Evolutionary conservation across 805 yeast species (phyloP).

Genomic region (Candida krabiensis): DNA sequence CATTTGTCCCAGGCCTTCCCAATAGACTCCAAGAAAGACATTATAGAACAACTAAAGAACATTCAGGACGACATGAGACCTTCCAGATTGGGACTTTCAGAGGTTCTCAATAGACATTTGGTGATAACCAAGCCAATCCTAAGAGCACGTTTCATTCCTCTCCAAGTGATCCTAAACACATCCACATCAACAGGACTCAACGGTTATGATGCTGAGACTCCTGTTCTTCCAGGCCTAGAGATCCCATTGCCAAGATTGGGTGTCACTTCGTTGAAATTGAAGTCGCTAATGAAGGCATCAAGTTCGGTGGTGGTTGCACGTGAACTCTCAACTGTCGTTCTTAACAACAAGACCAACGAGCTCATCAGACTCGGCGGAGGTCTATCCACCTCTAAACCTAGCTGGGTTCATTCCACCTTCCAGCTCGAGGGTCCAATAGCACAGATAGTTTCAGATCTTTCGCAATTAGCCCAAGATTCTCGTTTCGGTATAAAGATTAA

Average conservation of each 20-base stretch:
- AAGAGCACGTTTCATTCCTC: conserved; percentile 71
- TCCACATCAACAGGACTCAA: conserved; percentile 66
- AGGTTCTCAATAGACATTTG: conserved; percentile 76
- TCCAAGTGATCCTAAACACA: conserved; percentile 59
- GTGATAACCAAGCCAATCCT: conserved; percentile 73
- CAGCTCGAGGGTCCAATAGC: conserved; percentile 52
- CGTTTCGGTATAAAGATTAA: conserved; percentile 68
- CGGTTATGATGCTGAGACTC: conserved; percentile 67
- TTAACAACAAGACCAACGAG: conserved; percentile 50
- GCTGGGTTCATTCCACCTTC: conserved; percentile 84
- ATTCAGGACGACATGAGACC: conserved; percentile 57
- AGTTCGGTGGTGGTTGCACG: conserved; percentile 65
- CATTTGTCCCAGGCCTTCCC: conserved; percentile 69
- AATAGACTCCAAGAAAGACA: conserved; percentile 40
- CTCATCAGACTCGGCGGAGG: conserved; percentile 84
- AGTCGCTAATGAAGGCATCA: conserved; percentile 57
- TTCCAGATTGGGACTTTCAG: conserved; percentile 74
- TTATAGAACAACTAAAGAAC: conserved; percentile 40
- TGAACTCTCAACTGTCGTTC: conserved; percentile 73
- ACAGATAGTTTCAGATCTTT: conserved; percentile 53
- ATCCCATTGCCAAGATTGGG: conserved; percentile 75
- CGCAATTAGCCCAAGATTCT: conserved; percentile 60
- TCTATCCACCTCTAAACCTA: conserved; percentile 60
- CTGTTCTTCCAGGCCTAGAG: conserved; percentile 69
- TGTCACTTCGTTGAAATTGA: conserved; percentile 65